Base-by-base conservation (phyloP, 148 eudicot species). In the Silene conica region DNA sequence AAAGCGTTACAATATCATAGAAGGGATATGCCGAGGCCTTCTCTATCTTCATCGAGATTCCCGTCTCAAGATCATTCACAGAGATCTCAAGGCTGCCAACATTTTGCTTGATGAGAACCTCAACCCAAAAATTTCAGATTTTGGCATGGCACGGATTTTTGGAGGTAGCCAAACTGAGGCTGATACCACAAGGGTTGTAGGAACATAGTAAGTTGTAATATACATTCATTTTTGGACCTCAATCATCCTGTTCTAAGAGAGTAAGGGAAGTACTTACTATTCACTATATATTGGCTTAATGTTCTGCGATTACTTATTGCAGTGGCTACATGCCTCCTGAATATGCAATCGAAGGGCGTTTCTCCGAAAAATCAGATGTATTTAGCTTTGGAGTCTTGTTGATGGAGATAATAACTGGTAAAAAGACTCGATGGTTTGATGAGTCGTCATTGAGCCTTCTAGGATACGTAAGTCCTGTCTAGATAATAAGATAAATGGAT, bases 21-120 rank as follows among this genome's bases (percentile, higher is more conserved):
- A 76, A 73, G 95, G 95, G 74, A 83, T 90, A 67, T 77, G 86
- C 18, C 72, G 89, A 73, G 89, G 91, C 45, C 75, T 88, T 22
- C 80, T 85, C 3, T 88, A 88, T 77, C 87, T 88, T 63, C 91
- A 87, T 66, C 70, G 82, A 31, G 91, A 88, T 77, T 88, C 91
- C 4, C 81, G 87, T 71, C 77, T 83, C 28, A 78, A 80, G 76
- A 85, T 85, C 50, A 87, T 87, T 63, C 88, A 87, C 59, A 76
- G 87, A 70, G 90, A 87, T 80, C 67, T 87, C 3, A 87, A 87
- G 67, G 83, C 83, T 38, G 74, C 85, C 66, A 87, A 87, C 19
- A 79, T 85, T 67, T 55, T 87, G 78, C 68, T 88, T 34, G 91
- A 88, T 63, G 77, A 78, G 25, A 80, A 77, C n/a, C 80, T 83